Conservation (phyloP, 257 asterid species). For the Leptodermis oblonga region DNA sequence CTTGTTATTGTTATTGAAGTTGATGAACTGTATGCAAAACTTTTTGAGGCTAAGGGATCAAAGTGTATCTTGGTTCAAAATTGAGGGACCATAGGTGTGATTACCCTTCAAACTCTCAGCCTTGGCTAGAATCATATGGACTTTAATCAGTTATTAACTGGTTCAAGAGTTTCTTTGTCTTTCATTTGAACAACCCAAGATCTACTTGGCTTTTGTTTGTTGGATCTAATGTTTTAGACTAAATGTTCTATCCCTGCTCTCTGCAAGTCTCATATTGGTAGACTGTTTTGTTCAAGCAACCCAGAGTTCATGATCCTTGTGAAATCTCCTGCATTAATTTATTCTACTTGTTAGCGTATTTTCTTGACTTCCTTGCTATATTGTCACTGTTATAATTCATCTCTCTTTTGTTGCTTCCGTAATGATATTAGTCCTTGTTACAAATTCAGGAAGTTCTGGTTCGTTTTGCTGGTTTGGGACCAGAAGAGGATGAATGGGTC, state of each 20-base stretch:
- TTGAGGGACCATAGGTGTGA: neutral
- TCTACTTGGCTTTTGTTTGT: neutral
- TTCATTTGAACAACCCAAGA: neutral
- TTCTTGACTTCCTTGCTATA: neutral
- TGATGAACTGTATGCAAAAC: neutral
- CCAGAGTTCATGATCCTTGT: neutral
- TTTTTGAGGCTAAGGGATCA: no score
- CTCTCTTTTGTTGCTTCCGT: neutral
- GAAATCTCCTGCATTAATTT: constrained; percentile 1
- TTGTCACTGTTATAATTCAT: neutral
- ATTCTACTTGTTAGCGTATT: neutral
- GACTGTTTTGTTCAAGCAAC: neutral
- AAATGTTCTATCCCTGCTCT: neutral
- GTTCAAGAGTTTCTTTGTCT: neutral
- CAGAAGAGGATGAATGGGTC: constrained; percentile 29
- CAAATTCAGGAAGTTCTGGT: constrained; percentile 85
- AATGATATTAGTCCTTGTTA: constrained; percentile 14
- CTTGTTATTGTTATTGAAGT: no score
- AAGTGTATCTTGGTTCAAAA: neutral
- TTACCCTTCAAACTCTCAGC: neutral
- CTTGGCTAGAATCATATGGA: no score
- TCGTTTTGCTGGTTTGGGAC: constrained; percentile 94
- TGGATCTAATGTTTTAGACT: neutral
- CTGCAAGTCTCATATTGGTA: neutral
- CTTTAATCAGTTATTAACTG: neutral